phyloP scores from a whole-genome alignment of 2,329 filamentous ascomycete species.

The Curvularia verruculosa region DNA sequence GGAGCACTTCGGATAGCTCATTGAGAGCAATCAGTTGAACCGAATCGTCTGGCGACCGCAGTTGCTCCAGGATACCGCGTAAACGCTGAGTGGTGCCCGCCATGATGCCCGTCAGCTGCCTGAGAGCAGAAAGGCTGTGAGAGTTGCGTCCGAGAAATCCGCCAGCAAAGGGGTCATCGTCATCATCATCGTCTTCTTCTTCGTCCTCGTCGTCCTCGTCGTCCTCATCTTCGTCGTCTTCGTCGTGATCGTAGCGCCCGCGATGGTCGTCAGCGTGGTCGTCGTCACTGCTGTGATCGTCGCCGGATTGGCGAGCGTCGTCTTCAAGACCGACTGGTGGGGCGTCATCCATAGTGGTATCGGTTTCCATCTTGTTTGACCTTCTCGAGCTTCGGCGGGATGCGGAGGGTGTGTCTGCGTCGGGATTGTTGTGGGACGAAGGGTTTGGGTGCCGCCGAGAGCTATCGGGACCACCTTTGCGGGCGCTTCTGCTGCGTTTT shows the following conservation, averaged over 20 bases:
- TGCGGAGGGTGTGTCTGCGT: slow-evolving; percentile 31
- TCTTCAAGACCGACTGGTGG: slow-evolving; percentile 64
- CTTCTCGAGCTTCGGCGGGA: slow-evolving; percentile 44
- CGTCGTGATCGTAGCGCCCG: slow-evolving; percentile 52
- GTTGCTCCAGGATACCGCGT: slow-evolving; percentile 63
- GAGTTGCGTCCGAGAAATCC: slow-evolving; percentile 71
- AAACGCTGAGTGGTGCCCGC: slow-evolving; percentile 80
- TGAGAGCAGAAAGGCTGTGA: slow-evolving; percentile 71
- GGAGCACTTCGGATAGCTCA: slow-evolving; percentile 88
- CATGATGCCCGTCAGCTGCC: slow-evolving; percentile 87
- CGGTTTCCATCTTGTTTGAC: slow-evolving; percentile 60
- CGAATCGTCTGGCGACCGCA: slow-evolving; percentile 83
- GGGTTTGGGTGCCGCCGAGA: slow-evolving; percentile 21
- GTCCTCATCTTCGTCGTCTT: slow-evolving; percentile 59
- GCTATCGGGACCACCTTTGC: slow-evolving; percentile 65
- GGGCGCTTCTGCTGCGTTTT: slow-evolving; percentile 75
- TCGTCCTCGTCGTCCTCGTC: slow-evolving; percentile 64
- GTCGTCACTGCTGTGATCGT: slow-evolving; percentile 54
- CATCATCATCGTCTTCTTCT: slow-evolving; percentile 63
- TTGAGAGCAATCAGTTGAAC: slow-evolving; percentile 90
- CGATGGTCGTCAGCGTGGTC: slow-evolving; percentile 40
- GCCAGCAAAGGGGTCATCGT: slow-evolving; percentile 63
- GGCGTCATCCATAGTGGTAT: slow-evolving; percentile 75
- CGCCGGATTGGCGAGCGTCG: slow-evolving; percentile 42
- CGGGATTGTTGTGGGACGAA: slow-evolving; percentile 32